Percentiles rank a stretch among this genome's conserved stretches.
Evolutionary conservation across 768 basidiomycete species (phyloP).

Genomic region (Amanita rubescens): DNA sequence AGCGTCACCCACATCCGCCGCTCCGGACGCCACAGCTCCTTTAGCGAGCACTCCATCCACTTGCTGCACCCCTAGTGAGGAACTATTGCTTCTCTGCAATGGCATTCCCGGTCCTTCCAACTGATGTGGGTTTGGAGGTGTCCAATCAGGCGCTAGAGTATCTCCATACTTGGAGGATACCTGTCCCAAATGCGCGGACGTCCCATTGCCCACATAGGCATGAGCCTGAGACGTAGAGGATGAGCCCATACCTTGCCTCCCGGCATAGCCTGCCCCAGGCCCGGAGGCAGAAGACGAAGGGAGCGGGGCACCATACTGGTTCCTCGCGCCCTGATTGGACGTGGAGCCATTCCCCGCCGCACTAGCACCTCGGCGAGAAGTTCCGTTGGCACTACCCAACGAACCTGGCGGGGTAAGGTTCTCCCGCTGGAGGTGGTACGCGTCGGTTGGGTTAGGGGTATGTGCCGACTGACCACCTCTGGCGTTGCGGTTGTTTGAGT

Average conservation of each 20-base stretch:
- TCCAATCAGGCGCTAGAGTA: slow-evolving; percentile 37
- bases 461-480: slow-evolving; percentile 13
- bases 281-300: not conserved
- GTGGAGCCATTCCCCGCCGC: slow-evolving; percentile 6
- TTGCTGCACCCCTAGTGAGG: not conserved
- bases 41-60: slow-evolving; percentile 18
- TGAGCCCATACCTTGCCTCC: not conserved
- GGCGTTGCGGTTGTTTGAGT: not conserved
- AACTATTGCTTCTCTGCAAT: slow-evolving; percentile 37
- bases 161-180: slow-evolving; percentile 1
- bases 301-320: not conserved
- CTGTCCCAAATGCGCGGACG: slow-evolving; percentile 8
- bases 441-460: slow-evolving; percentile 3
- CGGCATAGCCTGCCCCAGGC: not conserved
- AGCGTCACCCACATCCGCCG: slow-evolving; percentile 24
- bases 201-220: slow-evolving; percentile 16
- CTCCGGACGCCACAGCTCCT: slow-evolving; percentile 14
- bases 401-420: not conserved
- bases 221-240: not conserved
- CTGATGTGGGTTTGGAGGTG: slow-evolving; percentile 42
- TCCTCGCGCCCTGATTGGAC: not conserved
- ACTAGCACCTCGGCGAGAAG: slow-evolving; percentile 10
- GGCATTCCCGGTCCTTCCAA: slow-evolving; percentile 80
- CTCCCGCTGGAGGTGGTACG: slow-evolving; percentile 1
- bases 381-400: not conserved